Evolutionary conservation across 257 asterid species (phyloP).

Genomic region (Solanum piurae): DNA sequence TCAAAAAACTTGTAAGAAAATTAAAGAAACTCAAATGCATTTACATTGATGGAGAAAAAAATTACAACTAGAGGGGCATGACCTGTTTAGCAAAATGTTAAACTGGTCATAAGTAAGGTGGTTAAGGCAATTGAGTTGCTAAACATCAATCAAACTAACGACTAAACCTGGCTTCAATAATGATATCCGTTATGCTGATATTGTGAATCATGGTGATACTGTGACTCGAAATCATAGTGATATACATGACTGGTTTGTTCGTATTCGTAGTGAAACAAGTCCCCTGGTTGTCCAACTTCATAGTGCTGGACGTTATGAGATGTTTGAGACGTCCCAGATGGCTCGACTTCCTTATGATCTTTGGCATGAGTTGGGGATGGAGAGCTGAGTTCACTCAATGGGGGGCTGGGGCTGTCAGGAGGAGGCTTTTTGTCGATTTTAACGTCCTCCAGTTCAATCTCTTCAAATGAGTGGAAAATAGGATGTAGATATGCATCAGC

Average conservation of each 20-base stretch:
- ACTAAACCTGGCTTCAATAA: slow-evolving; percentile 13
- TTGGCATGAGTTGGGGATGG: slow-evolving; percentile 32
- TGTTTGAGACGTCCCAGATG: slow-evolving; percentile 8
- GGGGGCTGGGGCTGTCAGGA: slow-evolving; percentile 16
- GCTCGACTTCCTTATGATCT: slow-evolving; percentile 23
- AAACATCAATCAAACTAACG: background rate
- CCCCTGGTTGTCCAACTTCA: slow-evolving; percentile 32
- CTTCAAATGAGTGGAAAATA: slow-evolving; percentile 75
- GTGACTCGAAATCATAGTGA: slow-evolving; percentile 22
- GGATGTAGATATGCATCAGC: slow-evolving; percentile 95
- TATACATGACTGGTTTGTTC: slow-evolving; percentile 14
- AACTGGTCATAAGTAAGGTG: background rate
- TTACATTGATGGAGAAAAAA: background rate
- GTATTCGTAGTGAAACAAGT: slow-evolving; percentile 16
- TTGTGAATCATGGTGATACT: slow-evolving; percentile 25
- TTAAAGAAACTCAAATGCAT: background rate
- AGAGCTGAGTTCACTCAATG: slow-evolving; percentile 42
- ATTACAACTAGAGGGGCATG: background rate
- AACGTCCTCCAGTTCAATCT: slow-evolving; percentile 59
- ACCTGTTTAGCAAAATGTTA: background rate
- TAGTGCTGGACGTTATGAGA: slow-evolving; percentile 27
- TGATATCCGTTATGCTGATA: slow-evolving; percentile 34
- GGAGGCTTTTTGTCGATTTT: slow-evolving; percentile 29
- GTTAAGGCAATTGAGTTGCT: background rate
- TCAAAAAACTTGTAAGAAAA: background rate